Conservation (phyloP, 78 protist species). For the Isochrysis galbana region DNA sequence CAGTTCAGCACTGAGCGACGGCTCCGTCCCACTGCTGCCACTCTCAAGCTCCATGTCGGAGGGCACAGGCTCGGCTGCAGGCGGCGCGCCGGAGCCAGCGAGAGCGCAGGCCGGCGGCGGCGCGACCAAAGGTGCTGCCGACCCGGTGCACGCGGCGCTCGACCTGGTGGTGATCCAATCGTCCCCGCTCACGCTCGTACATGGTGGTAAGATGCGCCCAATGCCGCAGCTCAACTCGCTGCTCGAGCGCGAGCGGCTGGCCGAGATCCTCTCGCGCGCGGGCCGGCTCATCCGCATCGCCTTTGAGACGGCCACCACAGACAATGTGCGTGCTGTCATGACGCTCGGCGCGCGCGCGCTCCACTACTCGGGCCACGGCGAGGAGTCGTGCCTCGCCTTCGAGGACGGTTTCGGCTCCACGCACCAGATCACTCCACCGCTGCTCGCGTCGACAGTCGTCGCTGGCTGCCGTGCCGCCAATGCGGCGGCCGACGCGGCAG, state of each 20-base stretch:
- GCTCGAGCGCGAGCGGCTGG: not conserved
- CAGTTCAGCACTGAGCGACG: too few species aligned
- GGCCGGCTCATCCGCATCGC: not conserved
- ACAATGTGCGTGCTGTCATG: not conserved
- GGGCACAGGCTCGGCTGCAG: too few species aligned
- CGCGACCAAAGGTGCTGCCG: too few species aligned
- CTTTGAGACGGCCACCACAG: not conserved
- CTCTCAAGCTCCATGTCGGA: too few species aligned
- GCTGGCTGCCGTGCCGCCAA: not conserved
- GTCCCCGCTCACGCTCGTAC: too few species aligned
- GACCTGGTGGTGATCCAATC: too few species aligned
- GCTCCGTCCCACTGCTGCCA: too few species aligned
- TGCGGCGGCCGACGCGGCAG: too few species aligned
- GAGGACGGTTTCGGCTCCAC: not conserved
- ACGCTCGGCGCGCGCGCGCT: not conserved
- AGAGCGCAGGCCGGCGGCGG: too few species aligned
- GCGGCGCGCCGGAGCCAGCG: too few species aligned
- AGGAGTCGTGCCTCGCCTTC: not conserved
- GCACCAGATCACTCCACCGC: not conserved
- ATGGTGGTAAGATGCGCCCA: too few species aligned
- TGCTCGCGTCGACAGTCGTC: not conserved
- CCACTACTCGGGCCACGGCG: constrained; percentile 14
- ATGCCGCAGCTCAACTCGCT: not conserved
- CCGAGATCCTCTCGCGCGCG: not conserved
- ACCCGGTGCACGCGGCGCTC: too few species aligned